Percentiles rank a stretch among this genome's conserved stretches.
phyloP scores from a whole-genome alignment of 768 basidiomycete species.

The Ramaria sp. region DNA sequence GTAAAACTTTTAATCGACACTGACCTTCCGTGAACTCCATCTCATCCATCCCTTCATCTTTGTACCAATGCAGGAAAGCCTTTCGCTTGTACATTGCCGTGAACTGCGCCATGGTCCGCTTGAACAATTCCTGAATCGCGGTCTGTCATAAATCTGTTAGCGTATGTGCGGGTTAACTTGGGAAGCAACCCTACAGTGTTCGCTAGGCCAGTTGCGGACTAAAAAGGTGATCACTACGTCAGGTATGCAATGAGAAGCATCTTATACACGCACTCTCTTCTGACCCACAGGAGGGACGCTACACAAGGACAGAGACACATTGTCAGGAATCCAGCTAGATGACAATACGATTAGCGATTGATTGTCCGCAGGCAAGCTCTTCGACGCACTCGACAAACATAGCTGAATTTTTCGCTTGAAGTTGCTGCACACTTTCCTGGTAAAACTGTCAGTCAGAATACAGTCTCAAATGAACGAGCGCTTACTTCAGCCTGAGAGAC shows the following conservation, averaged over 20 bases:
- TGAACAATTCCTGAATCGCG: conserved; percentile 78
- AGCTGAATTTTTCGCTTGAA: conserved; percentile 65
- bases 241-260: background rate
- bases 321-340: conserved; percentile 70
- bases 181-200: conserved; percentile 28
- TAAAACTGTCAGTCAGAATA: background rate
- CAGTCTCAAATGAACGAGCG: background rate
- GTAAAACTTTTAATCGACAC: background rate
- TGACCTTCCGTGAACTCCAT: conserved; percentile 62
- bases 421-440: conserved; percentile 57
- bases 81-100: conserved; percentile 69
- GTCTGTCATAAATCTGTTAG: conserved; percentile 13
- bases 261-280: conserved; percentile 35
- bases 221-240: conserved; percentile 9
- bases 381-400: conserved; percentile 68
- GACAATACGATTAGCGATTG: conserved; percentile 4
- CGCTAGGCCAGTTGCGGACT: conserved; percentile 61
- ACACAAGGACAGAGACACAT: conserved; percentile 75
- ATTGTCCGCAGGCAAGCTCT: background rate
- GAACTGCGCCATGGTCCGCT: conserved; percentile 64
- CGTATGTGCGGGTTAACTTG: background rate
- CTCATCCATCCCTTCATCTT: conserved; percentile 82
- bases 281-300: conserved; percentile 78
- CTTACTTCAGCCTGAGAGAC: conserved; percentile 19
- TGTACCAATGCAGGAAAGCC: conserved; percentile 89